Percentiles rank a stretch among this genome's conserved stretches.
Evolutionary conservation across 805 yeast species (phyloP).

Genomic region (Sugiyamaella smithiae): DNA sequence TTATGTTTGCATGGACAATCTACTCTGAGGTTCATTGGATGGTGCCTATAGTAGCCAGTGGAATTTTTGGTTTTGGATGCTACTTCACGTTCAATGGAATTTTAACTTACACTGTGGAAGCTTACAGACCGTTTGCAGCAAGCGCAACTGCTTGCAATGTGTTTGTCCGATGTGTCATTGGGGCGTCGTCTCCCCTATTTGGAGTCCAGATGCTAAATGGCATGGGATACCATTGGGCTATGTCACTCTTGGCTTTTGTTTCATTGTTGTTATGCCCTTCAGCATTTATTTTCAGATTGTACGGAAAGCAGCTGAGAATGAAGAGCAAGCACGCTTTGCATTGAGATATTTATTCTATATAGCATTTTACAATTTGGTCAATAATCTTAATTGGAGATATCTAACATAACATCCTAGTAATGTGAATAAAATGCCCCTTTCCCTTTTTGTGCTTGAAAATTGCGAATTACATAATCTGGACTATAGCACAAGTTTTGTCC

Average conservation of each 20-base stretch:
- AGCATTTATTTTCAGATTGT: constrained; percentile 40
- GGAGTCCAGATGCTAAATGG: constrained; percentile 77
- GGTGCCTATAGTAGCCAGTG: constrained; percentile 61
- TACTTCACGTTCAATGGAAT: constrained; percentile 39
- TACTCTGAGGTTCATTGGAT: constrained; percentile 47
- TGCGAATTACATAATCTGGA: no score
- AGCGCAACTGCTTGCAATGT: constrained; percentile 91
- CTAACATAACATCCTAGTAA: no score
- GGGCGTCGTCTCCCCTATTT: constrained; percentile 81
- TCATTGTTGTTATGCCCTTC: constrained; percentile 49
- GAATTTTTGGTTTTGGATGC: constrained; percentile 39
- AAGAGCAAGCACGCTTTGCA: constrained; percentile 22
- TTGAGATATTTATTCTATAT: not conserved
- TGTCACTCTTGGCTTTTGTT: constrained; percentile 50
- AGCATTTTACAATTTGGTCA: no score
- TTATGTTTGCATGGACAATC: constrained; percentile 54
- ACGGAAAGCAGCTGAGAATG: constrained; percentile 42
- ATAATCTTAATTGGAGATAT: no score
- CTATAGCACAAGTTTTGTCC: no score
- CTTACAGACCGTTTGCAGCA: constrained; percentile 57
- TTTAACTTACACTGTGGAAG: constrained; percentile 21
- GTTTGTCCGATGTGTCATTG: constrained; percentile 67
- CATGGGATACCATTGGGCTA: constrained; percentile 76
- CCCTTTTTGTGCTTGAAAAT: no score
- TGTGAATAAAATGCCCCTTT: no score